Evolutionary conservation across 495 filamentous ascomycete genomes (phyloP), one percentile per base, ranked within the genome.

Genomic region (Penicillium goetzii): DNA sequence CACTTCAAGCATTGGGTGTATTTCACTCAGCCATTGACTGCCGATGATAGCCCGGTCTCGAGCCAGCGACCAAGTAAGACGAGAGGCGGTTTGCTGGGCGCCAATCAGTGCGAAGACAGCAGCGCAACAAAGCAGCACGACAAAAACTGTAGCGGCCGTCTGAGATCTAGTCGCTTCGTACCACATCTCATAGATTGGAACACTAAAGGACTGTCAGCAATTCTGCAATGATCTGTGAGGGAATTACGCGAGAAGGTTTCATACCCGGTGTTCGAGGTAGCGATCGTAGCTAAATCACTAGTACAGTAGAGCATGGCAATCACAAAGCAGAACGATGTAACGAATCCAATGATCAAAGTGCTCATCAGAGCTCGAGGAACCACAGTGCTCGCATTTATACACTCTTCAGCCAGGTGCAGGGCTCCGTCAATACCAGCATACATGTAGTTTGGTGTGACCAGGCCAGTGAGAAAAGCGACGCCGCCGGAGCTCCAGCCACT

Each of bases 61-160:
- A 45, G 74, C 77, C 51, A 80, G 77, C 11, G 72, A 68, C 78
- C 78, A 80, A 3, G 73, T 74, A 34, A 80, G 67, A 21, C 77
- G 71, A 11, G 77, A 79, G 4, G 73, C 72, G 1, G 72, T 74
- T 40, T 77, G 73, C n/a, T 69, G 66, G 36, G 64, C 66, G 15
- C 69, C 69, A 30, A 72, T 69, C 12, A 68, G 58, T 21, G 72
- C 68, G 14, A 74, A 66, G 21, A 73, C 68, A n/a, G 64, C 63
- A 1, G 72, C 59, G 50, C 62, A 56, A 7, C 68, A 60, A 7
- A 74, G 56, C 8, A 73, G 50, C 8, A 64, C 41, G 11, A 69
- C 65, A n/a, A 76, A 67, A 1, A 67, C 57, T 33, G 69, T 73
- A 14, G 73, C 73, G 15, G 66, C 73, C n/a, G 63, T 59, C n/a